These are phyloP conservation scores for Striga hermonthica DNA, from an alignment of 305 asterid genomes.

Conservation along the genomic window DNA sequence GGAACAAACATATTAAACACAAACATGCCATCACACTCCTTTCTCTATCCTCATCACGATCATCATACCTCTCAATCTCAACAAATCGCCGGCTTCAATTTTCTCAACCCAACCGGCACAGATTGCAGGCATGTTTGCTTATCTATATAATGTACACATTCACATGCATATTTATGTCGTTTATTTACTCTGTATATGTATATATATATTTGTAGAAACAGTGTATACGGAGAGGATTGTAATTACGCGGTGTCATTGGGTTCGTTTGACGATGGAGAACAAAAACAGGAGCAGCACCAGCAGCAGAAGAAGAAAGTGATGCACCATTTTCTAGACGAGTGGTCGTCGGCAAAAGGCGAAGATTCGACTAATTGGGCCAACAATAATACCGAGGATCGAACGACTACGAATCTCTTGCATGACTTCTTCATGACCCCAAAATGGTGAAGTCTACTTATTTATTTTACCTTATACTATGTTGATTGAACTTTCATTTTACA, in stretches of 20 bases:
- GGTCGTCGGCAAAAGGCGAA: slow-evolving; percentile 43
- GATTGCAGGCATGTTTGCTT: slow-evolving; percentile 34
- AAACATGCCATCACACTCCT: slow-evolving; percentile 22
- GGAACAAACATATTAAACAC: slow-evolving; percentile 12
- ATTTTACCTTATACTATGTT: too few species aligned
- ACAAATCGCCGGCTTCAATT: slow-evolving; percentile 37
- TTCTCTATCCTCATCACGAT: slow-evolving; percentile 37
- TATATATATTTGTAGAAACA: too few species aligned
- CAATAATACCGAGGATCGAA: slow-evolving; percentile 51
- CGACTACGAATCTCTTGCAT: slow-evolving; percentile 47
- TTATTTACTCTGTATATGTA: neutral
- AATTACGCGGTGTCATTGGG: neutral
- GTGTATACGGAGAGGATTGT: neutral
- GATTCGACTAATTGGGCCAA: slow-evolving; percentile 40
- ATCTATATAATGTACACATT: slow-evolving; percentile 46
- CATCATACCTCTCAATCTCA: slow-evolving; percentile 33
- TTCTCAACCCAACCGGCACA: slow-evolving; percentile 30
- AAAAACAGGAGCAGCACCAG: slow-evolving; percentile 20
- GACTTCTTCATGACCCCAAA: slow-evolving; percentile 55
- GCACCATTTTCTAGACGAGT: slow-evolving; percentile 77
- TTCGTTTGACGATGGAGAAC: slow-evolving; percentile 30
- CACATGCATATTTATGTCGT: slow-evolving; percentile 26
- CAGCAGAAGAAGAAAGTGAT: slow-evolving; percentile 55
- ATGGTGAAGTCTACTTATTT: too few species aligned
- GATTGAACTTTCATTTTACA: too few species aligned